phyloP scores from a whole-genome alignment of 345 rosid genomes.

The Rhodamnia rubescens region DNA sequence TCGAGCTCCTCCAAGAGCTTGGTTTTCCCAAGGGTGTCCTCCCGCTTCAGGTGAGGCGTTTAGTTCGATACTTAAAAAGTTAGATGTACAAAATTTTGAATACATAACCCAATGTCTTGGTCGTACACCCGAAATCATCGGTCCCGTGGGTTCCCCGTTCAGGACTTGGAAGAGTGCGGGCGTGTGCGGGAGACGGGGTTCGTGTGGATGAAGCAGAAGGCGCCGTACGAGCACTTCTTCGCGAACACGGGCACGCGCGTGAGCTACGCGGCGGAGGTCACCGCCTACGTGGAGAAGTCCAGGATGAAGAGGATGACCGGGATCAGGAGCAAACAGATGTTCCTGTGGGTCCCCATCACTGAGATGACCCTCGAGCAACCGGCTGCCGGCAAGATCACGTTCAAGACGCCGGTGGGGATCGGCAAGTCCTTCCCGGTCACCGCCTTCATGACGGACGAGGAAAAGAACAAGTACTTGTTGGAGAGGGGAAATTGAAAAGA shows the following conservation, averaged over 20 bases:
- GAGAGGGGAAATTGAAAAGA: neutral
- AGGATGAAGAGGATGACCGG: conserved; percentile 95
- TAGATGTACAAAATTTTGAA: neutral
- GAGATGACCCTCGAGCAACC: conserved; percentile 68
- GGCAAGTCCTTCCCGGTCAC: conserved; percentile 66
- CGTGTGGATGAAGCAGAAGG: conserved; percentile 87
- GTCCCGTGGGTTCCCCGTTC: neutral
- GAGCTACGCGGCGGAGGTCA: conserved; percentile 62
- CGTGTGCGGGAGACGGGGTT: conserved; percentile 67
- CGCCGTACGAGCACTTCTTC: conserved; percentile 74
- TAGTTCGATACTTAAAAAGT: neutral
- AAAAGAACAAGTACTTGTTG: conserved; percentile 26
- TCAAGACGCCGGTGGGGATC: conserved; percentile 89
- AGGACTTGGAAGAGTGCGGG: conserved; percentile 82
- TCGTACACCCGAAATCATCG: neutral
- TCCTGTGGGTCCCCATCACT: conserved; percentile 74
- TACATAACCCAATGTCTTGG: neutral
- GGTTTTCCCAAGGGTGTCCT: conserved; percentile 92
- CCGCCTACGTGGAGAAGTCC: conserved; percentile 64
- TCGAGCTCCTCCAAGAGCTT: conserved; percentile 65
- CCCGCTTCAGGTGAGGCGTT: conserved; percentile 24
- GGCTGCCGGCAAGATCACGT: conserved; percentile 33
- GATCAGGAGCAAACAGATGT: conserved; percentile 74
- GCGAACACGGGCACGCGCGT: conserved; percentile 44
- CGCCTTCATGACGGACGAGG: conserved; percentile 69